Conservation (phyloP, 805 yeast genomes). For the Limtongozyma cylindracea region DNA sequence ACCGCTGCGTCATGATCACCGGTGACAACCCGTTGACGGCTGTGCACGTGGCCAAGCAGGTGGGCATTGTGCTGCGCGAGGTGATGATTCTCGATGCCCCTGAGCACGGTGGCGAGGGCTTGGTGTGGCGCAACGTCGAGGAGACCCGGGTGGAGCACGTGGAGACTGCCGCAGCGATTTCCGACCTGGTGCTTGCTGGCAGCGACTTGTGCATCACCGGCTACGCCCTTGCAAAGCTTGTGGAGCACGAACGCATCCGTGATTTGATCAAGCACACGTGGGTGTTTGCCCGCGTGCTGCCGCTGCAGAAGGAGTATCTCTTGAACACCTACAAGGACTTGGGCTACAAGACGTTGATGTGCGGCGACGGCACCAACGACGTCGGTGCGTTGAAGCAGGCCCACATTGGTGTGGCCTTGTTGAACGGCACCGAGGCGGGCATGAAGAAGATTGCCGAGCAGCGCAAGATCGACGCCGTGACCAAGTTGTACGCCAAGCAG, state of each 20-base stretch:
- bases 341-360: constrained; percentile 90
- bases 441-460: constrained; percentile 73
- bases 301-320: constrained; percentile 82
- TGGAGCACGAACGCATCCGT: constrained; percentile 41
- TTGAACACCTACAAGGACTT: constrained; percentile 59
- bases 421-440: constrained; percentile 91
- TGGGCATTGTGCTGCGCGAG: constrained; percentile 62
- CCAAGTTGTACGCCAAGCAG: constrained; percentile 64
- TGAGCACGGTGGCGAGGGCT: constrained; percentile 20
- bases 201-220: constrained; percentile 88
- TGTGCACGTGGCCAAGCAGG: constrained; percentile 90
- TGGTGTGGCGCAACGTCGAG: constrained; percentile 69
- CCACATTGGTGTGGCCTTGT: constrained; percentile 90
- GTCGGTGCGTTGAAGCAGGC: constrained; percentile 99
- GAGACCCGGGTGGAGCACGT: no score
- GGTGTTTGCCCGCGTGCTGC: constrained; percentile 96
- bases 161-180: no score
- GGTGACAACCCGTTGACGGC: constrained; percentile 98
- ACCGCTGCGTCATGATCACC: constrained; percentile 92
- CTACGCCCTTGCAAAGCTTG: constrained; percentile 48
- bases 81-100: constrained; percentile 73
- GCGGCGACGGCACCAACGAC: constrained; percentile 99
- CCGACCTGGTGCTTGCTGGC: constrained; percentile 26
- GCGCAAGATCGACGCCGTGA: constrained; percentile 36
- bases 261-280: constrained; percentile 71